Base-by-base conservation (phyloP, 2,329 filamentous ascomycete species). In the Fusarium ramigenum region DNA sequence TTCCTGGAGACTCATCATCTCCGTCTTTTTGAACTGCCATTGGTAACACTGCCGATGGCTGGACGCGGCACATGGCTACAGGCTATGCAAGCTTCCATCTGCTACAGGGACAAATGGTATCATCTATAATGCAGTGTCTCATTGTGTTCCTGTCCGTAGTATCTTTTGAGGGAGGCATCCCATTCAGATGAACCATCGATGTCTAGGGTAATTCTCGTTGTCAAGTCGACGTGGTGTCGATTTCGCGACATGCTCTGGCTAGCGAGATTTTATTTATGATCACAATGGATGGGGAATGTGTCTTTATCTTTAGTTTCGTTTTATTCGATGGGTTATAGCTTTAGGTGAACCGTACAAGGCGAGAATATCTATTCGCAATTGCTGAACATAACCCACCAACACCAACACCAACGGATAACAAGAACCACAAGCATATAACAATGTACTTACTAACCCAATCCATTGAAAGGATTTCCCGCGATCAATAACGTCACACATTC, bases 31-130 rank as follows among this genome's bases (percentile, higher is more conserved):
- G 63, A 75, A 42, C 49, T 63, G 42, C 60, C 66, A 69, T 60
- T 37, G 28, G 72, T 76, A 36, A 43, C 74, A 66, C 63, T 60
- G 34, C 53, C 50, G 53, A 70, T 70, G 64, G 57, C 54, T 70
- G 47, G 47, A 60, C 58, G 47, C 43, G 52, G 57, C 60, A 74
- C 63, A 70, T 72, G 69, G 57, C 50, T 61, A 49, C 59, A 68
- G 52, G 40, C 53, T 25, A 72, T 73, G 71, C 71, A 58, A 57
- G 56, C 59, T 65, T 62, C 71, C 71, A 69, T 42, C 32, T 39
- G 36, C 21, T 54, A 18, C 39, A 57, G 58, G 36, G 25, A 47
- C 32, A 25, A 28, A 43, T 23, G 15, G 39, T 42, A 47, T 47
- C 53, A 37, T 47, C 21, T 21, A 37, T 32, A 37, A 53, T 44